Conservation (phyloP, 352 stramenopile genomes). For the Globisporangium irregulare region DNA sequence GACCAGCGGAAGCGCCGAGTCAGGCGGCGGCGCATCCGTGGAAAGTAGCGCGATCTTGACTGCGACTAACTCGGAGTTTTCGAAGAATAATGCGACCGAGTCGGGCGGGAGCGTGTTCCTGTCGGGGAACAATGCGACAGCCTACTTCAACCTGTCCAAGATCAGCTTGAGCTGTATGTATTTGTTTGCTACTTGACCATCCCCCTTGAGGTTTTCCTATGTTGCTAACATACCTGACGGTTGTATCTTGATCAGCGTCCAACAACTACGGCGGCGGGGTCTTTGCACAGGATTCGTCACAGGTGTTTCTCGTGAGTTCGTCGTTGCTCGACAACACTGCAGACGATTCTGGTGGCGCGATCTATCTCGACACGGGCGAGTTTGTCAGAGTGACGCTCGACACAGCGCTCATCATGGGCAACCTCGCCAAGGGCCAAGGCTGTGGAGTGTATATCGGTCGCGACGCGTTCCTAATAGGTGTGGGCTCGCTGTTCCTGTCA, state of each 20-base stretch:
- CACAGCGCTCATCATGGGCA: constrained; percentile 24
- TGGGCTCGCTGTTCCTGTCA: constrained; percentile 23
- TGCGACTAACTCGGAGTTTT: constrained; percentile 22
- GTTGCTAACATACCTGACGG: background rate
- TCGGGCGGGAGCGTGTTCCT: constrained; percentile 47
- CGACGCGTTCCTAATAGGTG: constrained; percentile 28
- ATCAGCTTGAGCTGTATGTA: constrained; percentile 38
- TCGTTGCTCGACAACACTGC: constrained; percentile 41
- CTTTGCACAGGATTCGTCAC: constrained; percentile 37
- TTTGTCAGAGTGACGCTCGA: constrained; percentile 33
- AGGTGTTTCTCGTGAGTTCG: constrained; percentile 22
- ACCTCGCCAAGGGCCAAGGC: constrained; percentile 43
- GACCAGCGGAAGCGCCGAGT: constrained; percentile 41
- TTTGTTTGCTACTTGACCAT: background rate
- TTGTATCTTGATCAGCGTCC: constrained; percentile 24
- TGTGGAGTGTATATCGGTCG: constrained; percentile 55
- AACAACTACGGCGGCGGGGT: constrained; percentile 49
- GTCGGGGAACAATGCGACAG: constrained; percentile 22
- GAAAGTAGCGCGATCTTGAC: constrained; percentile 27
- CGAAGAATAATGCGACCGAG: constrained; percentile 40
- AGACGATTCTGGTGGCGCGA: constrained; percentile 53
- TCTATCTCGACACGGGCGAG: constrained; percentile 57
- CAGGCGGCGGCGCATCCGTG: constrained; percentile 40
- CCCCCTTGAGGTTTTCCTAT: background rate
- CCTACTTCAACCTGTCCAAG: constrained; percentile 23